These are phyloP conservation scores for Brassica juncea DNA, from an alignment of 345 rosid genomes.

Conservation along the genomic window DNA sequence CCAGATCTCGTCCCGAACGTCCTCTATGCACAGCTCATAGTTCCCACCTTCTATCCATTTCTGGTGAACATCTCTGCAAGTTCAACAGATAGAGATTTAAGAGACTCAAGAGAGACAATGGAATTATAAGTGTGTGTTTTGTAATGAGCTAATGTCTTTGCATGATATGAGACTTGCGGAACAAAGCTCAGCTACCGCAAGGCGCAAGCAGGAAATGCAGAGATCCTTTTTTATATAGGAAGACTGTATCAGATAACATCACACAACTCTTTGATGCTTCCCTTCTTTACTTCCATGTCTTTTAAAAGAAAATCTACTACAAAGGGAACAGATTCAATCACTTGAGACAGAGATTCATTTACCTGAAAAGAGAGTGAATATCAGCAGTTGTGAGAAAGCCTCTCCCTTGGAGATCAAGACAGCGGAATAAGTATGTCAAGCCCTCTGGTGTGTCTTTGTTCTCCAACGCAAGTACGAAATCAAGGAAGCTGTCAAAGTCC, in stretches of 20 bases:
- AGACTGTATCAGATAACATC: constrained; percentile 95
- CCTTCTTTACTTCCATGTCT: constrained; percentile 89
- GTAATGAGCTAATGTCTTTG: constrained; percentile 49
- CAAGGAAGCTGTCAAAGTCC: constrained; percentile 94
- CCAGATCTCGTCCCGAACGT: constrained; percentile 98
- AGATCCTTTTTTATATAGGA: constrained; percentile 62
- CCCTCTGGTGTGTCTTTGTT: constrained; percentile 99
- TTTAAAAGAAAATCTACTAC: neutral
- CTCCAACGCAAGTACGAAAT: constrained; percentile 93
- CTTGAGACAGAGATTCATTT: constrained; percentile 7
- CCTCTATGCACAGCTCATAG: constrained; percentile 94
- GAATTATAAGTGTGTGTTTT: neutral
- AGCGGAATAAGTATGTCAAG: constrained; percentile 84
- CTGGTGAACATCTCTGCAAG: constrained; percentile 89
- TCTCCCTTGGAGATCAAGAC: constrained; percentile 87
- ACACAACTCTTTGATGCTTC: constrained; percentile 70
- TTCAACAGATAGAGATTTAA: neutral
- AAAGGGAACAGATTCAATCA: neutral
- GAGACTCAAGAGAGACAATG: constrained; percentile 5
- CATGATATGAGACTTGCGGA: constrained; percentile 65
- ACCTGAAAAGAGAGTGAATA: constrained; percentile 99
- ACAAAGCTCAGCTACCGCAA: constrained; percentile 61
- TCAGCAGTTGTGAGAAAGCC: constrained; percentile 95
- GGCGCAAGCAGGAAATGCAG: constrained; percentile 88
- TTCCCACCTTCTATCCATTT: constrained; percentile 99